A percentile compares a stretch with the other conserved stretches of the same genome.
These are phyloP conservation scores for Linaria vulgaris DNA, from an alignment of 257 asterid species.

Conservation along the genomic window DNA sequence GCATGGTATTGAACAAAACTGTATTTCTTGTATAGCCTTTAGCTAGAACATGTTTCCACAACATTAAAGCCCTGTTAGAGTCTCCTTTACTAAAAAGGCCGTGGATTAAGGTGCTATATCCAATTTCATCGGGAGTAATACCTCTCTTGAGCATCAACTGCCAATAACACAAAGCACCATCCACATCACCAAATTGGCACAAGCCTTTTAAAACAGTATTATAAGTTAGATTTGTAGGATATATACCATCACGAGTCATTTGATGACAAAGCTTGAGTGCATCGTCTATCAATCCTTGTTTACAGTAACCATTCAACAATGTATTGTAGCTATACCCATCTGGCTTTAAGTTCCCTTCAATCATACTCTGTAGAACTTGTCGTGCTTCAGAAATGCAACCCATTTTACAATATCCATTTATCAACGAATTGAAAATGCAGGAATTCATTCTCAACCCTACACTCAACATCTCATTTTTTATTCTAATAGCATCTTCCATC, in stretches of 20 bases:
- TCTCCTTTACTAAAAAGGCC: constrained; percentile 56
- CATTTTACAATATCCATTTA: constrained; percentile 73
- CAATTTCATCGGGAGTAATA: constrained; percentile 62
- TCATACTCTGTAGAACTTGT: constrained; percentile 47
- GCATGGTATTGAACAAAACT: constrained; percentile 62
- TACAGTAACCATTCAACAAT: constrained; percentile 72
- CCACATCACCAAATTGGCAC: constrained; percentile 49
- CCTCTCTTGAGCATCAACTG: constrained; percentile 72
- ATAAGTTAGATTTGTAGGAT: constrained; percentile 65
- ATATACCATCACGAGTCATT: constrained; percentile 60
- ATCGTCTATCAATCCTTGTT: constrained; percentile 52
- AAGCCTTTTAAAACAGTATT: constrained; percentile 79
- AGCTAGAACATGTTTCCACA: constrained; percentile 74
- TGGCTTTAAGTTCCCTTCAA: constrained; percentile 51
- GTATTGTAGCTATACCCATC: constrained; percentile 79
- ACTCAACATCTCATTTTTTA: constrained; percentile 68
- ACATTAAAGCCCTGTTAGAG: constrained; percentile 45
- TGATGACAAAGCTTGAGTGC: constrained; percentile 65
- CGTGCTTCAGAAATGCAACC: constrained; percentile 65
- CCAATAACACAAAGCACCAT: constrained; percentile 81
- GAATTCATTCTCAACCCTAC: constrained; percentile 63
- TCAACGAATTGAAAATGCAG: constrained; percentile 66
- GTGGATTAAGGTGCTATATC: constrained; percentile 65
- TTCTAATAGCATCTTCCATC: constrained; percentile 68
- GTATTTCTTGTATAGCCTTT: constrained; percentile 56